Percentiles rank a stretch among this genome's conserved stretches.
These are phyloP conservation scores for Toxicodendron radicans DNA, from an alignment of 345 rosid genomes.

Conservation along the genomic window DNA sequence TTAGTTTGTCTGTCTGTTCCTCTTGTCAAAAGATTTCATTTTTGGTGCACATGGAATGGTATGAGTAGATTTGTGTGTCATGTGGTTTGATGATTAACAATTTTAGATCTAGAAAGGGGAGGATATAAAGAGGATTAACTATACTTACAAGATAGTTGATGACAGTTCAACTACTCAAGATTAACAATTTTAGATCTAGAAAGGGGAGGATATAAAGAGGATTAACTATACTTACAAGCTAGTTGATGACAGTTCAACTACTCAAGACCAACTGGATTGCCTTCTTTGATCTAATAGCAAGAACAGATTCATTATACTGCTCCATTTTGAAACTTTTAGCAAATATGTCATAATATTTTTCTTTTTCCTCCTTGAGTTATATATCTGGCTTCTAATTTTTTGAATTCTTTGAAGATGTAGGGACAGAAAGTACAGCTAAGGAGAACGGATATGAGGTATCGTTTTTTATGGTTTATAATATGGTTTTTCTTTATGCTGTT, in stretches of 20 bases:
- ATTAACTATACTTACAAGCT: neutral
- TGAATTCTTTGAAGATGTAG: slow-evolving; percentile 25
- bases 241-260: neutral
- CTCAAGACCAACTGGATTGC: neutral
- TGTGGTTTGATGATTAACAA: neutral
- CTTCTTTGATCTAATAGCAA: neutral
- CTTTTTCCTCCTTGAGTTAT: neutral
- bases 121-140: neutral
- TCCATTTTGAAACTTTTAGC: slow-evolving; percentile 1
- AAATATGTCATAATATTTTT: neutral
- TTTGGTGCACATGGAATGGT: neutral
- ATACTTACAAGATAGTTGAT: neutral
- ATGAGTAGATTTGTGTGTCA: neutral
- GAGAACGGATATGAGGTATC: slow-evolving; percentile 40
- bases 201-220: neutral
- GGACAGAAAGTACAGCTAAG: slow-evolving; percentile 30
- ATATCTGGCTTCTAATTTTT: slow-evolving; percentile 9
- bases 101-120: neutral
- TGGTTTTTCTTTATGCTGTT: slow-evolving; percentile 7
- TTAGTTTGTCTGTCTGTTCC: neutral
- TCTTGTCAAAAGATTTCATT: neutral
- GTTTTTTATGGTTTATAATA: slow-evolving; percentile 1
- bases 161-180: neutral
- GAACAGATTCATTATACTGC: neutral
- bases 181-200: no score